Evolutionary conservation across 2,329 filamentous ascomycete genomes (phyloP).

Genomic region (Talaromyces sp.): DNA sequence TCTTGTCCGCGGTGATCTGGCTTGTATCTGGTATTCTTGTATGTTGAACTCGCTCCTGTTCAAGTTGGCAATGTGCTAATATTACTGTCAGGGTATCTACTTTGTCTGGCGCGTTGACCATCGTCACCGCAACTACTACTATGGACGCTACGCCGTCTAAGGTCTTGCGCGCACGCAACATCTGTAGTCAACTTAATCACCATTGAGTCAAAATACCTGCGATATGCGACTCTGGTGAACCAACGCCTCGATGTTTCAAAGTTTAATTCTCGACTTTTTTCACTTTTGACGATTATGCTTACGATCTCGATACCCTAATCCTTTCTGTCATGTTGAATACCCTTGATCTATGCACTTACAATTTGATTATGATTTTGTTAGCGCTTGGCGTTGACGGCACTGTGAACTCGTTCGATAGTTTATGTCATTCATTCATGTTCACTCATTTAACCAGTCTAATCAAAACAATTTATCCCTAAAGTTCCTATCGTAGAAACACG

Average conservation of each 20-base stretch:
- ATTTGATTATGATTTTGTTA: neutral
- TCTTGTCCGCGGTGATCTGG: slow-evolving; percentile 70
- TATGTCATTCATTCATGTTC: neutral
- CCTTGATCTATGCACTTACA: neutral
- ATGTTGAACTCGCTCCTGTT: slow-evolving; percentile 5
- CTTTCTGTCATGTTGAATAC: slow-evolving; percentile 2
- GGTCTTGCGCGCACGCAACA: neutral
- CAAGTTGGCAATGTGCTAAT: neutral
- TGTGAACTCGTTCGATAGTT: neutral
- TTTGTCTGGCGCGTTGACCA: slow-evolving; percentile 20
- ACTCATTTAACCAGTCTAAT: neutral
- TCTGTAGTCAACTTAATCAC: neutral
- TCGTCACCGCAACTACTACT: slow-evolving; percentile 12
- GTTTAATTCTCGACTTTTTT: neutral
- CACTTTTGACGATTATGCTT: neutral
- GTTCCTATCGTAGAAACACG: neutral
- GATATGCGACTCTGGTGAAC: neutral
- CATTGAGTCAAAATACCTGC: neutral
- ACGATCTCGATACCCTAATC: slow-evolving; percentile 12
- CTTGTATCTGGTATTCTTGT: slow-evolving; percentile 61
- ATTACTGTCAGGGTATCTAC: slow-evolving; percentile 17
- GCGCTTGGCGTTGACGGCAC: slow-evolving; percentile 1
- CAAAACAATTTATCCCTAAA: neutral
- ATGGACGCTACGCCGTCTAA: slow-evolving; percentile 19
- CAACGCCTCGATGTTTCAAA: neutral